These are phyloP conservation scores for Colletotrichum sp. DNA, from an alignment of 2,329 filamentous ascomycete species.

Conservation along the genomic window DNA sequence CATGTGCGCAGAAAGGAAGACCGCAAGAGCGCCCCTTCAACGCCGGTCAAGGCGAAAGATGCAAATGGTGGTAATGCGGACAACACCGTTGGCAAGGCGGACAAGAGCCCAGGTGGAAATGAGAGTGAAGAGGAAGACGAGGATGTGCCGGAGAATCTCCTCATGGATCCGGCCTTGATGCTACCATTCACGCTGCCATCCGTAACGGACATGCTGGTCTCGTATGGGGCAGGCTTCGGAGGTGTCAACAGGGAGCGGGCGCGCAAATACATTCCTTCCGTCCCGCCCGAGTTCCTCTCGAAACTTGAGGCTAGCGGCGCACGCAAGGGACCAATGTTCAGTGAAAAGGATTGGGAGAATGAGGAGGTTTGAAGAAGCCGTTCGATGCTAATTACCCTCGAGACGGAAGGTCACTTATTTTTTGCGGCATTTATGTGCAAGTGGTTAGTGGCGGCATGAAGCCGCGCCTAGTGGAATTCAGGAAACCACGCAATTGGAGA, in stretches of 20 bases:
- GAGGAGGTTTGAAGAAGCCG: conserved; percentile 55
- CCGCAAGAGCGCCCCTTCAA: conserved; percentile 50
- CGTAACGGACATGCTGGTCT: conserved; percentile 96
- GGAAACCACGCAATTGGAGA: background rate
- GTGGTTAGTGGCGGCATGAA: background rate
- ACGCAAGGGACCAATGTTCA: conserved; percentile 61
- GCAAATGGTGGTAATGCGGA: conserved; percentile 49
- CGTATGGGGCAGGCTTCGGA: conserved; percentile 92
- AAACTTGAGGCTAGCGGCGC: conserved; percentile 74
- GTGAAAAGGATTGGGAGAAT: conserved; percentile 71
- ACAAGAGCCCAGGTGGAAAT: conserved; percentile 36
- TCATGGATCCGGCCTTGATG: conserved; percentile 90
- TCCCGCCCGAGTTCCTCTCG: conserved; percentile 90
- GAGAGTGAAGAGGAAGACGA: conserved; percentile 58
- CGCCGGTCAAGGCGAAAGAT: conserved; percentile 44
- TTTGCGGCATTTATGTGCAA: background rate
- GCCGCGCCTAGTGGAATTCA: background rate
- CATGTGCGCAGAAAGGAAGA: conserved; percentile 63
- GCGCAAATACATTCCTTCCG: conserved; percentile 93
- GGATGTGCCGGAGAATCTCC: conserved; percentile 74
- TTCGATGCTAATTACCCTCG: background rate
- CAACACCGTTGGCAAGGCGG: conserved; percentile 45
- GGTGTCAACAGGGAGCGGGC: conserved; percentile 91
- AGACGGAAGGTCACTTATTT: background rate
- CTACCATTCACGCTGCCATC: conserved; percentile 95